Conservation (phyloP, 2,329 filamentous ascomycete species). For the Sporothrix schenckii region DNA sequence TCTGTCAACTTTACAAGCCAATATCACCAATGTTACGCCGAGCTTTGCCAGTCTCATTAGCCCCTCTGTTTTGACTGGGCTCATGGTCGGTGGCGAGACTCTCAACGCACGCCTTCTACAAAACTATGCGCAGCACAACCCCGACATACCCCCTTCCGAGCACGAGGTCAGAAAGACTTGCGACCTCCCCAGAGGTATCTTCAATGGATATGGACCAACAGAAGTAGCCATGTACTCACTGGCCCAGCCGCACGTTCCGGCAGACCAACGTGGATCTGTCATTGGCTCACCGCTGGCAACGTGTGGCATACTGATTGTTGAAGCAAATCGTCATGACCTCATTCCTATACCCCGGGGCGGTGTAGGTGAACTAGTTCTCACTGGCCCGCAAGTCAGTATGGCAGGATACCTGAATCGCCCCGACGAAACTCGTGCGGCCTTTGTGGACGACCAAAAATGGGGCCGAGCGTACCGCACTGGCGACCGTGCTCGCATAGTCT, state of each 20-base stretch:
- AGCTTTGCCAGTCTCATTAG: conserved; percentile 45
- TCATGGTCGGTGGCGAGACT: conserved; percentile 44
- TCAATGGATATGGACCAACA: conserved; percentile 41
- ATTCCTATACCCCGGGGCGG: conserved; percentile 34
- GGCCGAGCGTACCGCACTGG: conserved; percentile 36
- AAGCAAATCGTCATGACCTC: conserved; percentile 27
- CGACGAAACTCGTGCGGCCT: conserved; percentile 48
- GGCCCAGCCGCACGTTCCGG: conserved; percentile 34
- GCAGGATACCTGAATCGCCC: conserved; percentile 59
- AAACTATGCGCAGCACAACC: not conserved
- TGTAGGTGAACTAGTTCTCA: conserved; percentile 35
- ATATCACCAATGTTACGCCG: conserved; percentile 46
- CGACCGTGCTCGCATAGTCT: conserved; percentile 35
- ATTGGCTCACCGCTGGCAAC: conserved; percentile 45
- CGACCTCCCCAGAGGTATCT: conserved; percentile 24
- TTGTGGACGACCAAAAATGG: conserved; percentile 27
- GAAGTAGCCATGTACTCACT: conserved; percentile 38
- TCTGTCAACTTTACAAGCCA: conserved; percentile 42
- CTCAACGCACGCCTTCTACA: not conserved
- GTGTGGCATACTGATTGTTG: conserved; percentile 43
- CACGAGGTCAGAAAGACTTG: conserved; percentile 23
- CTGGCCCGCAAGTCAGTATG: conserved; percentile 35
- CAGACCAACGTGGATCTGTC: conserved; percentile 42
- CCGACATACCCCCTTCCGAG: too few species aligned
- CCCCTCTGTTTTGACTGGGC: conserved; percentile 40